phyloP scores from a whole-genome alignment of 2,329 filamentous ascomycete species.

The Curvularia sp. region DNA sequence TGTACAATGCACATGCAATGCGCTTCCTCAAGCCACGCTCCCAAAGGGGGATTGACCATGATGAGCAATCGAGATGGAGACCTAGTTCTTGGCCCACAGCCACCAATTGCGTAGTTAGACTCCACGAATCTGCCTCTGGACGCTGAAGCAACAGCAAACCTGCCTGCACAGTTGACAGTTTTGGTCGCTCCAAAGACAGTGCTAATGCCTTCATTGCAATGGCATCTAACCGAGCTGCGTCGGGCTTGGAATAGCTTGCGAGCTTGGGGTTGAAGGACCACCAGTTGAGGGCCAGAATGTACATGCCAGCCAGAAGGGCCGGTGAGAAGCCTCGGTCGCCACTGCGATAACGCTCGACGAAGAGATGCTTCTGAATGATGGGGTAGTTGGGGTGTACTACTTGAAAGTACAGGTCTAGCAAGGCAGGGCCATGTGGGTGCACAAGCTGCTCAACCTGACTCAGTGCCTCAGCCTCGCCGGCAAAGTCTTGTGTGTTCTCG shows the following conservation, averaged over 20 bases:
- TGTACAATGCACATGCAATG: conserved; percentile 88
- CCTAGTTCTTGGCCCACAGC: conserved; percentile 88
- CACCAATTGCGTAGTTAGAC: conserved; percentile 84
- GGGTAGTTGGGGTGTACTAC: conserved; percentile 83
- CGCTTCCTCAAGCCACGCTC: conserved; percentile 84
- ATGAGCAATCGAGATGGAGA: conserved; percentile 83
- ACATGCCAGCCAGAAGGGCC: conserved; percentile 78
- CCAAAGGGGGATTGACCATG: conserved; percentile 88
- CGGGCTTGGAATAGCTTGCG: conserved; percentile 69
- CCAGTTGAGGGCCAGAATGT: conserved; percentile 87
- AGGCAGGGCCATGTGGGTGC: conserved; percentile 74
- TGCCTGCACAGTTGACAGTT: conserved; percentile 80
- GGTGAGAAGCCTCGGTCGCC: conserved; percentile 78
- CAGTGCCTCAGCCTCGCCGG: conserved; percentile 72
- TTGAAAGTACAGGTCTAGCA: conserved; percentile 83
- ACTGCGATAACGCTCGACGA: conserved; percentile 77
- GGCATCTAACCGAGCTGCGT: conserved; percentile 75
- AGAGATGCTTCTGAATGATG: conserved; percentile 81
- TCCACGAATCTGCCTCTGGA: conserved; percentile 80
- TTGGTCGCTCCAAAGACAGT: conserved; percentile 80
- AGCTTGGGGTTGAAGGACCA: conserved; percentile 78
- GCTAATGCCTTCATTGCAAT: conserved; percentile 76
- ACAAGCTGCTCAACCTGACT: conserved; percentile 79
- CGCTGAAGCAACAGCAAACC: conserved; percentile 77
- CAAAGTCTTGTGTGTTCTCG: conserved; percentile 72